These are phyloP conservation scores for Penicillium digitatum DNA, from an alignment of 2,329 filamentous ascomycete genomes.

Conservation along the genomic window DNA sequence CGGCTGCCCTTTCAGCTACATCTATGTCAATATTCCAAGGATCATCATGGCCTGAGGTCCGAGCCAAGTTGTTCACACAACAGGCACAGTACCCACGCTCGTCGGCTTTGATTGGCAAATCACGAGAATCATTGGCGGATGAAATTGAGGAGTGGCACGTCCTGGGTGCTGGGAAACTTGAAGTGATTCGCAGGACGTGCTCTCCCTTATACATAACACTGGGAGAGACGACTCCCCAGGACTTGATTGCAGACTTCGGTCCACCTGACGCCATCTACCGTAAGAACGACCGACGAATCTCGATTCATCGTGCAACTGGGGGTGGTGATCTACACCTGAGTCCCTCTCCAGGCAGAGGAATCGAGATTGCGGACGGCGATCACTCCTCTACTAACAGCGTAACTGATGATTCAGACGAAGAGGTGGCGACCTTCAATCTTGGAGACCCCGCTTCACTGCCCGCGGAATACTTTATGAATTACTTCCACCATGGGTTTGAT, in stretches of 20 bases:
- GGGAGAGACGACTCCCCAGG: constrained; percentile 85
- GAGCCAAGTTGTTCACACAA: constrained; percentile 71
- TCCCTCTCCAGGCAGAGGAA: constrained; percentile 34
- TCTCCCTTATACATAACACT: constrained; percentile 67
- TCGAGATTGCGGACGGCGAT: constrained; percentile 61
- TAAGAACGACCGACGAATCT: constrained; percentile 83
- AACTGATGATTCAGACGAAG: constrained; percentile 64
- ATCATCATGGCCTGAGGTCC: constrained; percentile 81
- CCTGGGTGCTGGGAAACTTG: constrained; percentile 71
- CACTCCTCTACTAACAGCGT: constrained; percentile 69
- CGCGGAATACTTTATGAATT: constrained; percentile 81
- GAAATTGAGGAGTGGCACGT: constrained; percentile 80
- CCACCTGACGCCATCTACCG: constrained; percentile 92
- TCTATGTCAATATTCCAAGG: constrained; percentile 91
- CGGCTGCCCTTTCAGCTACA: constrained; percentile 68
- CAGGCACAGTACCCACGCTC: constrained; percentile 69
- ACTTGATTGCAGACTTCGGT: constrained; percentile 83
- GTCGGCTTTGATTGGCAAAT: constrained; percentile 63
- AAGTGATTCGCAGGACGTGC: constrained; percentile 68
- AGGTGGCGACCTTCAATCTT: constrained; percentile 52
- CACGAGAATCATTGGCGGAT: constrained; percentile 76
- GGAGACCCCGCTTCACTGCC: constrained; percentile 55
- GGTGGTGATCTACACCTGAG: constrained; percentile 35
- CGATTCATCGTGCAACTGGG: constrained; percentile 60
- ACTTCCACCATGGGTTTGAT: constrained; percentile 94